A percentile compares a stretch with the other conserved stretches of the same genome.
phyloP scores from a whole-genome alignment of 306 rosid species.

The Hippophae gyantsensis region DNA sequence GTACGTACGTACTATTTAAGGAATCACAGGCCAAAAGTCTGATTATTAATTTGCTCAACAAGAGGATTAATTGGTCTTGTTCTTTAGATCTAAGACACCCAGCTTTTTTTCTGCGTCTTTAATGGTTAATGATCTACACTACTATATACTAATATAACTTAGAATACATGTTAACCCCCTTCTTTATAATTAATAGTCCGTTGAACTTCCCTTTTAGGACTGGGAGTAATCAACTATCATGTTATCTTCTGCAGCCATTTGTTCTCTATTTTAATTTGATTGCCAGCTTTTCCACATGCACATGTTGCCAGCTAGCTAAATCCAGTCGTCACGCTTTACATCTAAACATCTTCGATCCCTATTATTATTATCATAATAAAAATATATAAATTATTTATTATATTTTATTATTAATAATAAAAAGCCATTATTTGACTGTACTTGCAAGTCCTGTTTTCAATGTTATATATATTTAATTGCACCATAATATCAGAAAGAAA shows the following conservation, averaged over 20 bases:
- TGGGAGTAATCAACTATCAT: constrained; percentile 39
- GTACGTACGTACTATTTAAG: no score
- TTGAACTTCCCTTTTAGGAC: constrained; percentile 17
- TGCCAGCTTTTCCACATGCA: constrained; percentile 65
- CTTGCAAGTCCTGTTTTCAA: no score
- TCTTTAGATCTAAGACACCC: no score
- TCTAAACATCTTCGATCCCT: constrained; percentile 20
- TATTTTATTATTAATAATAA: neutral
- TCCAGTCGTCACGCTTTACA: constrained; percentile 50
- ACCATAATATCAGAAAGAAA: no score
- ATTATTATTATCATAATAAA: no score
- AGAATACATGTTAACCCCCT: neutral
- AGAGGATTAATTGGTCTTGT: no score
- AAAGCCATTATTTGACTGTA: neutral
- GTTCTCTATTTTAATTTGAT: constrained; percentile 20
- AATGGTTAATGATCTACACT: neutral
- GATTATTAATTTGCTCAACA: no score
- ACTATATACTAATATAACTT: neutral
- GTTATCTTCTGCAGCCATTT: constrained; percentile 34
- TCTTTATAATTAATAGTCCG: neutral
- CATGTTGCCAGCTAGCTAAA: constrained; percentile 34
- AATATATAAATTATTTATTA: constrained; percentile 22
- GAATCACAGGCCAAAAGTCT: no score
- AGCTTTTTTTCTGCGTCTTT: neutral
- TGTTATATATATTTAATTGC: no score